These are phyloP conservation scores for Barnettozyma wickerhamii DNA, from an alignment of 805 yeast species.

Conservation along the genomic window DNA sequence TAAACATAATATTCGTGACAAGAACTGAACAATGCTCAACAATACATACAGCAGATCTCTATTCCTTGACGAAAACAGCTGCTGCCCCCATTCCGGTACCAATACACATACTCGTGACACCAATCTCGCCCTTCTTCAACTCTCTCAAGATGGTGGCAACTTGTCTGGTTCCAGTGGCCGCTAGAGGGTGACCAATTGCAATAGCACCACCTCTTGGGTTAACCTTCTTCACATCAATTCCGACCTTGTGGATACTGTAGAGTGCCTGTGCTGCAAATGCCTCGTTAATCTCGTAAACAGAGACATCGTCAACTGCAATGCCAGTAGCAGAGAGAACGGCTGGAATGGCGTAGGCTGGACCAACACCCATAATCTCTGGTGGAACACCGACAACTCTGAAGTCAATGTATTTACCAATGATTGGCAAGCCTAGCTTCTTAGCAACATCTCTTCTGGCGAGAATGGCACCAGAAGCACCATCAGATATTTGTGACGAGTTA, in stretches of 20 bases:
- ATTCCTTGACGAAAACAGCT: constrained; percentile 77
- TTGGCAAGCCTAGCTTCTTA: constrained; percentile 61
- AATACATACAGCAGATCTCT: constrained; percentile 11
- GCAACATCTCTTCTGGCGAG: constrained; percentile 86
- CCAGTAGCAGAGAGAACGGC: constrained; percentile 61
- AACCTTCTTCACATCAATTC: constrained; percentile 65
- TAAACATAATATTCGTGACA: not conserved
- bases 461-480: constrained; percentile 91
- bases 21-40: not conserved
- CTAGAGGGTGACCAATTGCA: constrained; percentile 92
- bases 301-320: constrained; percentile 58
- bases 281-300: constrained; percentile 86
- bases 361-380: constrained; percentile 96
- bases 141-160: constrained; percentile 83
- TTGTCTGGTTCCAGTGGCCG: constrained; percentile 91
- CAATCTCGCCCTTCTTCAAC: constrained; percentile 73
- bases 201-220: constrained; percentile 97
- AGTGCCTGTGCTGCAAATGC: constrained; percentile 96
- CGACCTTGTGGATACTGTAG: constrained; percentile 61
- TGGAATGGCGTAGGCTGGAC: constrained; percentile 96
- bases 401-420: constrained; percentile 75
- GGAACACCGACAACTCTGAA: constrained; percentile 89
- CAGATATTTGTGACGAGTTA: constrained; percentile 92
- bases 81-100: constrained; percentile 99
- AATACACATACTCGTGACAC: constrained; percentile 93